These are phyloP conservation scores for Fusarium papillatum DNA, from an alignment of 2,329 filamentous ascomycete species.

Conservation along the genomic window DNA sequence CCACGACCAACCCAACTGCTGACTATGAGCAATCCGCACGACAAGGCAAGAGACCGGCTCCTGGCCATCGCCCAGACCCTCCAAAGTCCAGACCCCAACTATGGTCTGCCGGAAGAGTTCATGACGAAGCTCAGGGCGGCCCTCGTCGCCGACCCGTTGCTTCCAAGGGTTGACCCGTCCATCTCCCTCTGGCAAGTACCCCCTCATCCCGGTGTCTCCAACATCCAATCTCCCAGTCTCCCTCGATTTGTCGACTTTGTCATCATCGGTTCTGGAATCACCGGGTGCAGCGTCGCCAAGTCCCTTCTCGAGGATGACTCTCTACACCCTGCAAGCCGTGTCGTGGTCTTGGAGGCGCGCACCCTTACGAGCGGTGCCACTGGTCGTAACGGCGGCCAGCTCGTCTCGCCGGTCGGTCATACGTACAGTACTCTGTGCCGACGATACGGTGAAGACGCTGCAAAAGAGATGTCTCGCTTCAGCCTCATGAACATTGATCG, in stretches of 20 bases:
- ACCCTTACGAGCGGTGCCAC: conserved; percentile 47
- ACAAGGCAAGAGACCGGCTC: neutral
- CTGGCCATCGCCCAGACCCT: neutral
- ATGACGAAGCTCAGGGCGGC: neutral
- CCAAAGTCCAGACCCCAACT: neutral
- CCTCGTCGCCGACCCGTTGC: neutral
- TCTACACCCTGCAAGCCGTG: neutral
- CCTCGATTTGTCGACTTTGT: conserved; percentile 37
- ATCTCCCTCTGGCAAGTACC: conserved; percentile 44
- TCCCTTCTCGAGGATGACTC: conserved; percentile 35
- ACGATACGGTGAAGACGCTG: conserved; percentile 48
- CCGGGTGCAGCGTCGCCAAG: conserved; percentile 45
- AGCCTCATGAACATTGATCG: conserved; percentile 53
- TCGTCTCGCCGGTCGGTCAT: conserved; percentile 33
- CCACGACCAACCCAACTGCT: neutral
- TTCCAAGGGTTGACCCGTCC: conserved; percentile 33
- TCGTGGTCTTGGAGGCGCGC: conserved; percentile 46
- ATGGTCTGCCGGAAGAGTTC: neutral
- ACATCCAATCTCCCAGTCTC: conserved; percentile 38
- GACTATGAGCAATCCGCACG: neutral
- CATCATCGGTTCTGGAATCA: conserved; percentile 49
- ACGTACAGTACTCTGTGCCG: conserved; percentile 47
- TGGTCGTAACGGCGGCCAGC: conserved; percentile 47
- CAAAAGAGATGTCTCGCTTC: conserved; percentile 56
- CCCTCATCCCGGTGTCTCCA: conserved; percentile 35